Conservation (phyloP, 768 basidiomycete genomes). For the Tylopilus vinaceipallidus region DNA sequence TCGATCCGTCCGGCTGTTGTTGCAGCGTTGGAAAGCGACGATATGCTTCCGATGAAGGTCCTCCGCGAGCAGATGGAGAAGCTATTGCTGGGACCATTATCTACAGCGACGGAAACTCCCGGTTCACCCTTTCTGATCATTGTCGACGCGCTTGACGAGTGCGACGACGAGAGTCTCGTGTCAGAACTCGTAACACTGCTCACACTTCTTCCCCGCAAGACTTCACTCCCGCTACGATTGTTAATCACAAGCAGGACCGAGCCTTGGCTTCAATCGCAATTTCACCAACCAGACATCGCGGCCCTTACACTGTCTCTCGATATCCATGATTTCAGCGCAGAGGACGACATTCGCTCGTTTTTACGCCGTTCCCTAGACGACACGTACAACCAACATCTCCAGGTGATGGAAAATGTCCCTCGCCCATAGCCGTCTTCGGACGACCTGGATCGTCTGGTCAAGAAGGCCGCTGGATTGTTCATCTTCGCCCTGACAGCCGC, state of each 20-base stretch:
- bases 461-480: conserved; percentile 25
- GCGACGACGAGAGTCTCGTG: conserved; percentile 26
- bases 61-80: conserved; percentile 31
- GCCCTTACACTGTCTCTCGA: conserved; percentile 13
- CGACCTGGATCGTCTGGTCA: conserved; percentile 19
- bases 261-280: conserved; percentile 20
- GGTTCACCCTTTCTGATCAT: conserved; percentile 19
- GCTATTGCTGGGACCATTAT: conserved; percentile 23
- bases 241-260: conserved; percentile 26
- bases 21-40: conserved; percentile 23
- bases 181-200: conserved; percentile 26
- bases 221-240: conserved; percentile 21
- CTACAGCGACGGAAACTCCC: conserved; percentile 4
- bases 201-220: conserved; percentile 10
- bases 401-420: conserved; percentile 17
- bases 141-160: conserved; percentile 27
- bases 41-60: conserved; percentile 27
- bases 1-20: conserved; percentile 22
- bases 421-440: conserved; percentile 26
- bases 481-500: conserved; percentile 30
- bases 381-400: conserved; percentile 17
- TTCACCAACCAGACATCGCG: conserved; percentile 14
- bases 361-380: conserved; percentile 18
- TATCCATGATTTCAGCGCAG: conserved; percentile 24
- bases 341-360: conserved; percentile 24